Percentiles rank a stretch among this genome's conserved stretches.
Evolutionary conservation across 495 filamentous ascomycete genomes (phyloP).

Genomic region (Apodospora peruviana): DNA sequence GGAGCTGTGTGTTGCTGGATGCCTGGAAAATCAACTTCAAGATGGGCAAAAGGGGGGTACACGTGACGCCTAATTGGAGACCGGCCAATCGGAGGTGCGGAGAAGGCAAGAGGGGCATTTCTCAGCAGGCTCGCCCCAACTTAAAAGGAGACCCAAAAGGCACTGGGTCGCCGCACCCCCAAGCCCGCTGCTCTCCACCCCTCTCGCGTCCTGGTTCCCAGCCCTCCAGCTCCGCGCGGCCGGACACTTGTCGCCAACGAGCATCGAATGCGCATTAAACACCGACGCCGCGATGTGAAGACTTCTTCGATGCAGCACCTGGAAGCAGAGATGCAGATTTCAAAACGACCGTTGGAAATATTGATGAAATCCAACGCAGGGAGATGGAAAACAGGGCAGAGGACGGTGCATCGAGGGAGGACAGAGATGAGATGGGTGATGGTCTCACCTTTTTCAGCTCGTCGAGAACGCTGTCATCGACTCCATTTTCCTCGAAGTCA

Average conservation of each 20-base stretch:
- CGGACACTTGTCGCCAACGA: constrained; percentile 16
- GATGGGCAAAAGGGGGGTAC: constrained; percentile 5
- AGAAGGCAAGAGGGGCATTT: constrained; percentile 12
- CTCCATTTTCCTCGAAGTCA: constrained; percentile 94
- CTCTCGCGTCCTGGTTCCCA: constrained; percentile 17
- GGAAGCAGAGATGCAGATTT: not conserved
- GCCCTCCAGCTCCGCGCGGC: constrained; percentile 9
- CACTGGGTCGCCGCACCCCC: constrained; percentile 44
- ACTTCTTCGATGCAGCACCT: not conserved
- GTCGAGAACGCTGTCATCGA: constrained; percentile 76
- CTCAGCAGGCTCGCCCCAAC: constrained; percentile 12
- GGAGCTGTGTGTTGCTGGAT: constrained; percentile 3
- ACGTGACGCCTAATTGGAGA: constrained; percentile 21
- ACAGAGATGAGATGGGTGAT: not conserved
- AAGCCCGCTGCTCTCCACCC: constrained; percentile 38
- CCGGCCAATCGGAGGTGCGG: constrained; percentile 21
- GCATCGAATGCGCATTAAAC: not conserved
- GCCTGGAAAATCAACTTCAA: not conserved
- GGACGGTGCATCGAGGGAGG: too few relatives aligned
- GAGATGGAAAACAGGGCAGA: not conserved
- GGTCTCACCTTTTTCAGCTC: constrained; percentile 79
- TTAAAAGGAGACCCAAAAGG: constrained; percentile 54
- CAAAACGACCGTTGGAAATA: not conserved
- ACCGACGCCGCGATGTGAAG: not conserved
- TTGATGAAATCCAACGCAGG: not conserved